Evolutionary conservation across 139 green algal species (phyloP).

Genomic region (Closterium sp.): DNA sequence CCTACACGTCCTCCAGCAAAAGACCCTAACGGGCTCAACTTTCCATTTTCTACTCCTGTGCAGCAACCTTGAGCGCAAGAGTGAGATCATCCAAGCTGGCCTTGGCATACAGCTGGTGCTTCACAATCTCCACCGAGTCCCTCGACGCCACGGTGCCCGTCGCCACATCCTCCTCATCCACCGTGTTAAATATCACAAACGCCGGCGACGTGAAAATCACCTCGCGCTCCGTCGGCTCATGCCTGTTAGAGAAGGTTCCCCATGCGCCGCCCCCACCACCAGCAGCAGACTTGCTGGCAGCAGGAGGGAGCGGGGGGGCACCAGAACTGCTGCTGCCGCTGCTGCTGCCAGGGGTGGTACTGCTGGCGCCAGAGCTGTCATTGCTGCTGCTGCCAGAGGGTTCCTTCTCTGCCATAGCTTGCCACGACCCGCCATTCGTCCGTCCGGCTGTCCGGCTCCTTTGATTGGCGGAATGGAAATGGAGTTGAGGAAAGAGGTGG

Average conservation of each 20-base stretch:
- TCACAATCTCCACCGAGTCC: conserved; percentile 1
- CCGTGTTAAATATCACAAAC: neutral
- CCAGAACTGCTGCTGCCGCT: neutral
- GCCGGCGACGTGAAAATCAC: neutral
- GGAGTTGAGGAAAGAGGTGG: neutral
- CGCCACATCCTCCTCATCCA: neutral
- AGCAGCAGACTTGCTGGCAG: neutral
- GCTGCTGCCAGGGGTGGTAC: neutral
- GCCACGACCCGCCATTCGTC: neutral
- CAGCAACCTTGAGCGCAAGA: conserved; percentile 1
- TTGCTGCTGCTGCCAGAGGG: neutral
- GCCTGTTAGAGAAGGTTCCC: neutral
- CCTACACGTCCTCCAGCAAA: too few species aligned
- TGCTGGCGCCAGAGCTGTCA: neutral
- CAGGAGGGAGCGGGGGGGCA: neutral
- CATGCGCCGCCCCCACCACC: neutral
- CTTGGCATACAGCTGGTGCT: conserved; percentile 10
- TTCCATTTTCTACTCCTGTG: neutral
- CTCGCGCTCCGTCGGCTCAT: neutral
- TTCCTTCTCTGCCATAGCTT: neutral
- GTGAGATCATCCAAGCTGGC: neutral
- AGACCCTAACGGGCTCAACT: too few species aligned
- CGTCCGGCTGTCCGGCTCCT: neutral
- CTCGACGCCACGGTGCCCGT: neutral
- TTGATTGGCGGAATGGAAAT: neutral